Percentiles rank a stretch among this genome's conserved stretches.
Evolutionary conservation across 2,329 filamentous ascomycete species (phyloP).

Genomic region (Penicillium sp.): DNA sequence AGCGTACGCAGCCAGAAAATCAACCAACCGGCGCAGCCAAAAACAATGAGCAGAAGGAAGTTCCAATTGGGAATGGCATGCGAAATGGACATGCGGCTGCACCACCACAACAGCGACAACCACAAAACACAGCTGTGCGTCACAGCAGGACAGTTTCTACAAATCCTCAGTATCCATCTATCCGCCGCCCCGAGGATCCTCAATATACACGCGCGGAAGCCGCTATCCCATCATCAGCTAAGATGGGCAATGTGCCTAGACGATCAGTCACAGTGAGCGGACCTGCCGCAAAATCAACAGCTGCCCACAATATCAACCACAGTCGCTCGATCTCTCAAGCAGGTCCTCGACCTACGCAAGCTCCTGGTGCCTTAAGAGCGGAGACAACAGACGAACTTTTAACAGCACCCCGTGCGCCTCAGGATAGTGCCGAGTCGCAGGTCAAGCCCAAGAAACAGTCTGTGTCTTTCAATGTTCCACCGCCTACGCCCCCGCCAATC

Average conservation of each 20-base stretch:
- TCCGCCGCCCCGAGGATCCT: conserved; percentile 20
- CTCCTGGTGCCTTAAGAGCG: conserved; percentile 2
- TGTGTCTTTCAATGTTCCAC: conserved; percentile 49
- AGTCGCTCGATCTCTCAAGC: conserved; percentile 21
- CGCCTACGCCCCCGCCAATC: conserved; percentile 47
- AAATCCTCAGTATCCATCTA: conserved; percentile 23
- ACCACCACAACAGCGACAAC: conserved; percentile 12
- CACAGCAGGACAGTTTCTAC: conserved; percentile 20
- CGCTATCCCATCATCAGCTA: conserved; percentile 14
- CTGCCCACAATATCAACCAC: conserved; percentile 2
- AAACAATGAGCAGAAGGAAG: conserved; percentile 4
- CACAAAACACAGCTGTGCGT: conserved; percentile 15
- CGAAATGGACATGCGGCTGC: background rate
- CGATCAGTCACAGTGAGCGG: conserved; percentile 30
- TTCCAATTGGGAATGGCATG: background rate
- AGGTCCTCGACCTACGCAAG: conserved; percentile 4
- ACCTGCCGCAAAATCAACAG: conserved; percentile 13
- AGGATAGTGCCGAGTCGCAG: conserved; percentile 24
- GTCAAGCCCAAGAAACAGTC: conserved; percentile 41
- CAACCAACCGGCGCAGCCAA: conserved; percentile 3
- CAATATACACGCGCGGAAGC: conserved; percentile 23
- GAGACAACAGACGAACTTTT: conserved; percentile 16
- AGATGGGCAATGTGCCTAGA: conserved; percentile 24
- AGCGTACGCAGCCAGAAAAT: conserved; percentile 12
- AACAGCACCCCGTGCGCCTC: conserved; percentile 18